Base-by-base conservation (phyloP, 139 green algal genomes). In the Chlamydomonas sphaeroides region DNA sequence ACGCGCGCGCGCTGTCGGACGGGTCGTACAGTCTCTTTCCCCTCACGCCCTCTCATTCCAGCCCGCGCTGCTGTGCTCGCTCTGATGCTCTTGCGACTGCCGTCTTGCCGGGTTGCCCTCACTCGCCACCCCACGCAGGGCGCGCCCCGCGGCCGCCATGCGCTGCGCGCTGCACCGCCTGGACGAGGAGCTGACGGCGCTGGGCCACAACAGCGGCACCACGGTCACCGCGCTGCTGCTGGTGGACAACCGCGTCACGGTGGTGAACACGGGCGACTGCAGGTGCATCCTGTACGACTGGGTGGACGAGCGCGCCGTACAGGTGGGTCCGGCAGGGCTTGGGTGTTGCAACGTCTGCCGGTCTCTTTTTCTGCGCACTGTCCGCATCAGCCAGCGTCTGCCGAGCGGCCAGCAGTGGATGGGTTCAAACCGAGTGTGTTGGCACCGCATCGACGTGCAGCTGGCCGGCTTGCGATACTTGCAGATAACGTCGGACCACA, bases 251-350 rank as follows among this genome's bases (percentile, higher is more conserved):
- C 20, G 3, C 32, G 26, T 72, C 26, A 82, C 75, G 21, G 62
- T 82, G 21, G 45, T 82, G 14, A 82, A 82, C 75, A 82, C 75
- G 41, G 75, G 75, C 30, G 75, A 82, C 75, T 82, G 75, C 41
- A 30, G 75, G 25, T 72, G 62, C 63, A 82, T 82, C 75, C 32
- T 82, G 42, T 82, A 73, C 32, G 75, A 82, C 75, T 82, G 62
- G 61, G 32, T 72, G 21, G 62, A 82, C 11, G 75, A 82, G 41
- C 33, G 35, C 15, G 23, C 75, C 18, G 32, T 65, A 0, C 63
- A 68, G 59, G 59, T 66, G 59, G 5, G 59, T 23, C 3, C 18
- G 53, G 20, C 21, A 18, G 53, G 56, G 26, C 25, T n/a, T n/a
- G 49, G 49, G 49, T 56, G 49, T 2, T 56, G 7, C 7, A 25